Evolutionary conservation across 257 asterid species (phyloP), one percentile per base, ranked within the genome.

Genomic region (Nicotiana tomentosiformis): DNA sequence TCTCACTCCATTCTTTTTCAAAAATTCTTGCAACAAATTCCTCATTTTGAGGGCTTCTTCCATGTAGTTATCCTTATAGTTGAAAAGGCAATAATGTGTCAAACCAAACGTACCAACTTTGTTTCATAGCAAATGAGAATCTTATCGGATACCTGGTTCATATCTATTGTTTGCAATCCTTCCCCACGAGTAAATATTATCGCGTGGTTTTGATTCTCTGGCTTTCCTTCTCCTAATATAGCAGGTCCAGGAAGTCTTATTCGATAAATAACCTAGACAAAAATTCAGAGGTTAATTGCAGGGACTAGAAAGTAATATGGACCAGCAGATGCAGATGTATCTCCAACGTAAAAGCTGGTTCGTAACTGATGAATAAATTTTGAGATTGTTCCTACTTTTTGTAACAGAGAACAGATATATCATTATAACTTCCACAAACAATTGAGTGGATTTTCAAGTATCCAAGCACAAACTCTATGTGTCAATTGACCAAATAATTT

Each of bases 41-140:
- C 99, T 91, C 98, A 95, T 89, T 91, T 95, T 95, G 86, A 95
- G 88, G 83, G 99, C 99, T 89, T 95, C 99, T 86, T 95, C 99
- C 99, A 95, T 90, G 86, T 95, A 95, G 85, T 95, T 95, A 88
- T 95, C 99, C 98, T 95, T 83, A 78, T 84, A 81, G 82, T 64
- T 70, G 80, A 85, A 69, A 78, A 81, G 61, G 65, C 10, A 77
- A 82, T 32, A 77, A 78, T 39, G 35, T 14, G 80, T 35, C 51
- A 76, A 60, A 51, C 83, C 81, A 20, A 83, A 67, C 77, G 18
- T 23, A 30, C 79, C 65, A 79, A 56, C 30, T 29, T 39, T 53
- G 49, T 74, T 43, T 49, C 43, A 26, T 74, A 26, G 62, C 16
- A 49, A 74, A 74, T 74, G 64, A 60, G 29, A 51, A 58, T 67